Conservation (phyloP, 352 stramenopile genomes). For the Phytophthora vignae region DNA sequence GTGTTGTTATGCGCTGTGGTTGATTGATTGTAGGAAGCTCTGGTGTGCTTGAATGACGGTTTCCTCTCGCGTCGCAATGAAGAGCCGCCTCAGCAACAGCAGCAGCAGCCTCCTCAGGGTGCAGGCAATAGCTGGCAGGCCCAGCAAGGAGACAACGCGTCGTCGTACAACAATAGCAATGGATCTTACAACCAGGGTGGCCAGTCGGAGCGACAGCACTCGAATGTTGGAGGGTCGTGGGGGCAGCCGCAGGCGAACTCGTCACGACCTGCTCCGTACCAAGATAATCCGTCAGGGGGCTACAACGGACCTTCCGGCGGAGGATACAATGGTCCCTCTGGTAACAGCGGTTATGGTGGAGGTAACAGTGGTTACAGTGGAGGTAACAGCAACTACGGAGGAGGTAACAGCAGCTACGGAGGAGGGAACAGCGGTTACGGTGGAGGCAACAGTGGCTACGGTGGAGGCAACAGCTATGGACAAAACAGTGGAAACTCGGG, state of each 20-base stretch:
- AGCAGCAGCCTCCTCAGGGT: constrained; percentile 27
- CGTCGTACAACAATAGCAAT: constrained; percentile 30
- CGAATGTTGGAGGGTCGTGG: constrained; percentile 56
- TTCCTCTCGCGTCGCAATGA: constrained; percentile 64
- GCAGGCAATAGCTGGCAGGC: constrained; percentile 35
- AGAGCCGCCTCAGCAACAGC: constrained; percentile 28
- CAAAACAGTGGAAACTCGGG: constrained; percentile 33
- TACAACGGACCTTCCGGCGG: constrained; percentile 30
- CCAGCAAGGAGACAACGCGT: constrained; percentile 24
- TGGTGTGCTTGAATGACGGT: constrained; percentile 83
- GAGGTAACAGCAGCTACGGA: constrained; percentile 16
- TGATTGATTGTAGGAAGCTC: constrained; percentile 55
- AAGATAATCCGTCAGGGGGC: constrained; percentile 45
- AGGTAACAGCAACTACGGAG: constrained; percentile 28
- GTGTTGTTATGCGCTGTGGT: constrained; percentile 7
- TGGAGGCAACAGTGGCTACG: background rate
- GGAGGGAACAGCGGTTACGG: constrained; percentile 14
- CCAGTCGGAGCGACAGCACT: constrained; percentile 34
- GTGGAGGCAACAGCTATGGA: constrained; percentile 28
- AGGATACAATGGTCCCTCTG: constrained; percentile 21
- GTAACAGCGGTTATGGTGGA: constrained; percentile 30
- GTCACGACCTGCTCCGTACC: constrained; percentile 63
- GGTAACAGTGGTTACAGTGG: constrained; percentile 22
- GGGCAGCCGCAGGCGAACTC: constrained; percentile 38
- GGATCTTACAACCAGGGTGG: constrained; percentile 28